Evolutionary conservation across 2,329 filamentous ascomycete genomes (phyloP).

Genomic region (Colletotrichum chlorophyti): DNA sequence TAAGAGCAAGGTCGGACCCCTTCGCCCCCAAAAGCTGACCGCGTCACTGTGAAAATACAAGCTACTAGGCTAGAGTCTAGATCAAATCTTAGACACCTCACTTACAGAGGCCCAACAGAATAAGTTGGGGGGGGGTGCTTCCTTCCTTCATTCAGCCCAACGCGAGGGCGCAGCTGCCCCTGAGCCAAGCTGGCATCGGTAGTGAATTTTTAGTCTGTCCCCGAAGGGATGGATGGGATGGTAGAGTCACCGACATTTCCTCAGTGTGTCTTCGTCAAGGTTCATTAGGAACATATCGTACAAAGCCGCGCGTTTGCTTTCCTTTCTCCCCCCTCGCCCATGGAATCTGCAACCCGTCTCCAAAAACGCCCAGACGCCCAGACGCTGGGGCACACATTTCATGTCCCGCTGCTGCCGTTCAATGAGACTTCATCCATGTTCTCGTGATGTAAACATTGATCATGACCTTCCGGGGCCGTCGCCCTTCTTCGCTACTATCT

Average conservation of each 20-base stretch:
- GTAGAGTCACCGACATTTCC: not conserved
- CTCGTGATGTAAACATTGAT: not conserved
- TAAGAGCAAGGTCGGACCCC: not conserved
- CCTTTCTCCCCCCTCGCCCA: too few relatives aligned
- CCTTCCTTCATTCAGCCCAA: too few relatives aligned
- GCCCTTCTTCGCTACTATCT: slow-evolving; percentile 37
- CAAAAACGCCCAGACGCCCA: not conserved
- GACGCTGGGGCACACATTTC: not conserved
- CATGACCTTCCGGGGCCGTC: slow-evolving; percentile 6
- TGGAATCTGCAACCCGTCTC: too few relatives aligned
- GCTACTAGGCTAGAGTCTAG: not conserved
- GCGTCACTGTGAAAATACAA: not conserved
- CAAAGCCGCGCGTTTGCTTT: not conserved
- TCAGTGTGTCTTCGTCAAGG: too few relatives aligned
- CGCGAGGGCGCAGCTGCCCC: slow-evolving; percentile 1
- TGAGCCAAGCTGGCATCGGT: not conserved
- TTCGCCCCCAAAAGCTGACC: slow-evolving; percentile 1
- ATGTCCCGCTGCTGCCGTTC: not conserved
- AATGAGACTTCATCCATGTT: not conserved
- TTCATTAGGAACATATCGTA: not conserved
- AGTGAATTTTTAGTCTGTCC: too few relatives aligned
- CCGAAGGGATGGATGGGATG: not conserved
- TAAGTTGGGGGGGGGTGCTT: too few relatives aligned
- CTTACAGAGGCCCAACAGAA: too few relatives aligned
- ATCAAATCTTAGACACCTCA: slow-evolving; percentile 4